Percentiles rank a stretch among this genome's conserved stretches.
These are phyloP conservation scores for Buxus sempervirens DNA, from an alignment of 164 flowering plant species.

Conservation along the genomic window DNA sequence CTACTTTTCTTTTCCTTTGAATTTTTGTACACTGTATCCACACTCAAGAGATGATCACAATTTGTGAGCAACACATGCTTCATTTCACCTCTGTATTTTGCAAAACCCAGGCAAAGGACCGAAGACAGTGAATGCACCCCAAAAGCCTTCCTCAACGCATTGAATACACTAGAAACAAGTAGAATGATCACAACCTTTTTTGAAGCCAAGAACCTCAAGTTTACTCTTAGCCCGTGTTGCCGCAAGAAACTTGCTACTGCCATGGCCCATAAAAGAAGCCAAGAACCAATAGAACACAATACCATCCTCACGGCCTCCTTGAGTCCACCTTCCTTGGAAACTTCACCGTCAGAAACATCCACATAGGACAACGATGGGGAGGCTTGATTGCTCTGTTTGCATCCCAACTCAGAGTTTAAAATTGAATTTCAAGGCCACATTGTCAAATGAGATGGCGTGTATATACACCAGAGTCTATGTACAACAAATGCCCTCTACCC, in stretches of 20 bases:
- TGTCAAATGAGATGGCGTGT: too few relatives aligned
- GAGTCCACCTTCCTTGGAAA: conserved; percentile 33
- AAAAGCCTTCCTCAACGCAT: conserved; percentile 35
- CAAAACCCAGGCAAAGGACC: too few relatives aligned
- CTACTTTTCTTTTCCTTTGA: too few relatives aligned
- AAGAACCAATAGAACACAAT: conserved; percentile 35
- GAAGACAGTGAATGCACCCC: conserved; percentile 9
- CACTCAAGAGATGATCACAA: too few relatives aligned
- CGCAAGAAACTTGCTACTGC: conserved; percentile 38
- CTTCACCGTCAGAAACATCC: conserved; percentile 33
- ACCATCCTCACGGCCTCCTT: conserved; percentile 38
- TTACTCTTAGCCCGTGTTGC: conserved; percentile 56
- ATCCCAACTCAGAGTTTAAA: too few relatives aligned
- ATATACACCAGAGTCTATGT: too few relatives aligned
- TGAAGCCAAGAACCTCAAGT: conserved; percentile 71
- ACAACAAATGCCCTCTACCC: too few relatives aligned
- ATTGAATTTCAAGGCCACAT: too few relatives aligned
- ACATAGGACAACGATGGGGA: conserved; percentile 34
- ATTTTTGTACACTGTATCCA: too few relatives aligned
- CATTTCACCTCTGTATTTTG: too few relatives aligned
- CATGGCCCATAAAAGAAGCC: conserved; percentile 33
- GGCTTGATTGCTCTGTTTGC: conserved; percentile 9
- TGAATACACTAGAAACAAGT: conserved; percentile 26
- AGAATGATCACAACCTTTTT: conserved; percentile 57
- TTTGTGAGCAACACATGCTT: too few relatives aligned